Evolutionary conservation across 768 basidiomycete genomes (phyloP), one percentile per base, ranked within the genome.

Genomic region (Rhodotorula toruloides): DNA sequence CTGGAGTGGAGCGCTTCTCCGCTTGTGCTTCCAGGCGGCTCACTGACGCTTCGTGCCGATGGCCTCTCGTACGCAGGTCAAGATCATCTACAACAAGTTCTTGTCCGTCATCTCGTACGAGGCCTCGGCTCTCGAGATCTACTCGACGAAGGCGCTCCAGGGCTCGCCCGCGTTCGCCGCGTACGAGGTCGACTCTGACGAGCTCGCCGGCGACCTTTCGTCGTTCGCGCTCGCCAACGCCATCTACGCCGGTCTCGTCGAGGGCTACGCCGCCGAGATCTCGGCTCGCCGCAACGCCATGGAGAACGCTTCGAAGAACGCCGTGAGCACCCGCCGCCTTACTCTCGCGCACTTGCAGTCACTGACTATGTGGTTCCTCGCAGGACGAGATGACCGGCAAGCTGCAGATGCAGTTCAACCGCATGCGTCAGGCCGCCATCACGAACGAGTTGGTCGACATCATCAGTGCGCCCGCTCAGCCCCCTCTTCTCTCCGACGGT

Each of bases 261-360:
- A 99, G 79, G 89, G 86, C 61, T 92, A 97, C 78, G 94, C 94
- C 56, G 91, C 93, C 75, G 94, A 89, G 58, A 69, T 79, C 66
- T 78, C 75, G 63, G 71, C 71, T 57, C 86, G 94, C 79, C 88
- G 94, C 73, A 97, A 94, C 73, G 96, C 96, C 76, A 99, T 99
- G 96, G 96, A 98, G 85, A 98, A 91, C 76, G 94, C 94, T 54
- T 91, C 93, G 72, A 99, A 99, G 86, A 98, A 99, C 79, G 96
- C 96, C 63, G 81, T 63, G 31, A 8, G 46, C 16, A 5, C 22
- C 31, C 31, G 32, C 17, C 21, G 5, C 50, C 50, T 52, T 22
- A 29, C 17, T 34, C 34, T 52, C 31, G 6, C 50, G 10, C 17
- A 14, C 3, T 34, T 27, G 8, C 29, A 36, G 7, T 31, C 22